Evolutionary conservation across 768 basidiomycete genomes (phyloP).

Genomic region (Rhizopogon salebrosus): DNA sequence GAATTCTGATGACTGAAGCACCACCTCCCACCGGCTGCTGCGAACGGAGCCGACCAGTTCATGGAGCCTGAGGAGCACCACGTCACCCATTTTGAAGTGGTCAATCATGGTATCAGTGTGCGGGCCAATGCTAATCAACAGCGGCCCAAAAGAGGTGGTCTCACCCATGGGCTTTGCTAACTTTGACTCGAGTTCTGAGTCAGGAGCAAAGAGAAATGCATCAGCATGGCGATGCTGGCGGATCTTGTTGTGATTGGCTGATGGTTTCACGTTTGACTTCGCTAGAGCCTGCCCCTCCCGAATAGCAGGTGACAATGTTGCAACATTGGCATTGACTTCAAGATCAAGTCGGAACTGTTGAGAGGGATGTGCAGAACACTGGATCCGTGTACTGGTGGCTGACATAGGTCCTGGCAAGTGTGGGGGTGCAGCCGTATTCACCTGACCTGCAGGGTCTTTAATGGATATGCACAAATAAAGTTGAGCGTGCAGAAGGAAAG

Average conservation of each 20-base stretch:
- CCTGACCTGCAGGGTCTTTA: neutral
- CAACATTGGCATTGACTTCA: neutral
- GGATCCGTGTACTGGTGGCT: neutral
- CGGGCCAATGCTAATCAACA: conserved; percentile 5
- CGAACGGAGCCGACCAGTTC: neutral
- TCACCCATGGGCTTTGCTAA: too few relatives aligned
- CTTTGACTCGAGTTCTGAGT: neutral
- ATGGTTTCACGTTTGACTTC: neutral
- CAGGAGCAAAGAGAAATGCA: neutral
- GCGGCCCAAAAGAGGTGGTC: neutral
- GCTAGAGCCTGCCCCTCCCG: neutral
- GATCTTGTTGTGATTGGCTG: neutral
- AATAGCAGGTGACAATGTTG: neutral
- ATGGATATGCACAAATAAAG: neutral
- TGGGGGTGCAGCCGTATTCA: neutral
- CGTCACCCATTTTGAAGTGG: conserved; percentile 1
- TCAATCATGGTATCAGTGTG: conserved; percentile 3
- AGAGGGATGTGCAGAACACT: neutral
- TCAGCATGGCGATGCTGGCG: neutral
- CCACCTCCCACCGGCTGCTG: conserved; percentile 5
- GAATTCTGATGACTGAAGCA: neutral
- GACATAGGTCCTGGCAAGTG: neutral
- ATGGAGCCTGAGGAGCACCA: neutral
- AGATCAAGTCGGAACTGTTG: neutral
- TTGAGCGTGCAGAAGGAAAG: neutral